Evolutionary conservation across 2,329 filamentous ascomycete genomes (phyloP).

Genomic region (Neopestalotiopsis sp.): DNA sequence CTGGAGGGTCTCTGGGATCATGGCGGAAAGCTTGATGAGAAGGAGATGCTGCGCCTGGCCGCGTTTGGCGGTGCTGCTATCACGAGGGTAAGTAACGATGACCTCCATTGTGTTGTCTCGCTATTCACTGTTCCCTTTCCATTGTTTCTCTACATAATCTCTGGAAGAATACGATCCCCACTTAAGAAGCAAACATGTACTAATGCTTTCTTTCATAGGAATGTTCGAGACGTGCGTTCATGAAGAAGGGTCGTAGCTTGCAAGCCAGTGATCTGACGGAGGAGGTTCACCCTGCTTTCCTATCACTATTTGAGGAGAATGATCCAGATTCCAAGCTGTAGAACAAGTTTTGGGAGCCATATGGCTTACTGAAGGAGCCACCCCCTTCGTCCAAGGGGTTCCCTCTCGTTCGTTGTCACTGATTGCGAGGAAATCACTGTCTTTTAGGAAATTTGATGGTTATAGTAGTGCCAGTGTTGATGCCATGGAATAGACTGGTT

Average conservation of each 20-base stretch:
- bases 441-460: too few relatives aligned
- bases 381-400: too few relatives aligned
- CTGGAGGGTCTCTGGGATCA: conserved; percentile 81
- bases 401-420: too few relatives aligned
- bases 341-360: background rate
- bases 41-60: conserved; percentile 74
- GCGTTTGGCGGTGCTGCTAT: conserved; percentile 88
- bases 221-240: conserved; percentile 86
- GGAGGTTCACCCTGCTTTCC: conserved; percentile 83
- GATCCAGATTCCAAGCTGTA: conserved; percentile 36
- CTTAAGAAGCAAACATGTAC: conserved; percentile 12
- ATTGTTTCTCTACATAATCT: background rate
- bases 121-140: background rate
- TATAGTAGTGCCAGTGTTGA: too few relatives aligned
- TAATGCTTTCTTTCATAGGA: conserved; percentile 52
- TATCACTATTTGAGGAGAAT: conserved; percentile 78
- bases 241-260: conserved; percentile 82
- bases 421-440: too few relatives aligned
- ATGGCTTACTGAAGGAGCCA: too few relatives aligned
- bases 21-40: conserved; percentile 51
- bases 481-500: too few relatives aligned
- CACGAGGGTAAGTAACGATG: conserved; percentile 68
- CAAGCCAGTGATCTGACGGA: conserved; percentile 94
- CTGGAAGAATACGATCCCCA: too few relatives aligned
- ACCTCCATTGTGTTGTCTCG: background rate